Evolutionary conservation across 257 asterid genomes (phyloP).

Genomic region (Gentiana dahurica): DNA sequence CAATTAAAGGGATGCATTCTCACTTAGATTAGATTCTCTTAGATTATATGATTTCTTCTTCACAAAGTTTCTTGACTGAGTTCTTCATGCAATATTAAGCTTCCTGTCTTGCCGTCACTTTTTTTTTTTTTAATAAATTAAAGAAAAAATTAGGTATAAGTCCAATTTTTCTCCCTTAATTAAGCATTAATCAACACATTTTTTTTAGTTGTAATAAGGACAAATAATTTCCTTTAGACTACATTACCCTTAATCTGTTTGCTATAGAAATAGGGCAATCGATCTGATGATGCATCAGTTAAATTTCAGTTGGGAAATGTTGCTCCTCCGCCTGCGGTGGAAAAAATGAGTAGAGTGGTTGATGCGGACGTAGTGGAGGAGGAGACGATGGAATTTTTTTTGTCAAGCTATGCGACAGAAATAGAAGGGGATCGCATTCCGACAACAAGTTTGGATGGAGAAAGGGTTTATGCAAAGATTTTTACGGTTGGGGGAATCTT

Average conservation of each 20-base stretch:
- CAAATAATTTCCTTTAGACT: too few species aligned
- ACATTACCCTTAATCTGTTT: too few species aligned
- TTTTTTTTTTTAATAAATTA: too few species aligned
- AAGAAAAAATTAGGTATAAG: too few species aligned
- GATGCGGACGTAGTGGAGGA: conserved; percentile 29
- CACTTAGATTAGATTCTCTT: background rate
- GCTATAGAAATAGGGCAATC: conserved; percentile 37
- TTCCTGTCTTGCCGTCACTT: too few species aligned
- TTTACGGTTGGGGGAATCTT: conserved; percentile 17
- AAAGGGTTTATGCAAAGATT: conserved; percentile 86
- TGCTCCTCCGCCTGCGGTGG: background rate
- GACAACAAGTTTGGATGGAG: conserved; percentile 87
- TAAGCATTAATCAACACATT: too few species aligned
- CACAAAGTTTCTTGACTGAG: too few species aligned
- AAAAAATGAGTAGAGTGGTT: conserved; percentile 16
- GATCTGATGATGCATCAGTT: conserved; percentile 15
- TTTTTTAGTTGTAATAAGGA: too few species aligned
- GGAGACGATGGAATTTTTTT: conserved; percentile 35
- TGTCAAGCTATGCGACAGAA: conserved; percentile 62
- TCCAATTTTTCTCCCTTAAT: too few species aligned
- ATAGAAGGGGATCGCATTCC: conserved; percentile 86
- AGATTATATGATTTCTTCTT: too few species aligned
- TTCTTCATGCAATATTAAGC: too few species aligned
- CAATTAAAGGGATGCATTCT: background rate
- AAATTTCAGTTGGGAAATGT: background rate